A percentile compares a stretch with the other conserved stretches of the same genome.
These are phyloP conservation scores for Perkinsus olseni DNA, from an alignment of 169 alveolate genomes.

Conservation along the genomic window DNA sequence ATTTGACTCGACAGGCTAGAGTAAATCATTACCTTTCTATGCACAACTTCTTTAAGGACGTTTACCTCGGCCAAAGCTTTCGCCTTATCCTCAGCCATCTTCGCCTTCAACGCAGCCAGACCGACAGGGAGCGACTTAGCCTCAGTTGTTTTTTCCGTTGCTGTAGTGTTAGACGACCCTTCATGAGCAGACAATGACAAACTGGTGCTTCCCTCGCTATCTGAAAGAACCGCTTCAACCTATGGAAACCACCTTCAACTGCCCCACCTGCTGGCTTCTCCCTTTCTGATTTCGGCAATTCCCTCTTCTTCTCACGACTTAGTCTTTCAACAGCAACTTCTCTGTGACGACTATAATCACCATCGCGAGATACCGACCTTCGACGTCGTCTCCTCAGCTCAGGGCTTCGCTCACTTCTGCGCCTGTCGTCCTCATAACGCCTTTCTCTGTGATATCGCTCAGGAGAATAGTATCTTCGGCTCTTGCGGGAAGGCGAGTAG, in stretches of 20 bases:
- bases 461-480: not conserved
- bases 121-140: not conserved
- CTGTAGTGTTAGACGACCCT: not conserved
- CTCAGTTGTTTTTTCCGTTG: too few relatives aligned
- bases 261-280: too few relatives aligned
- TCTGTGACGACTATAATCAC: too few relatives aligned
- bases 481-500: not conserved
- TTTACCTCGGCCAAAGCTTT: not conserved
- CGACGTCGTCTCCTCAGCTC: too few relatives aligned
- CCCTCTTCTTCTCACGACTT: too few relatives aligned
- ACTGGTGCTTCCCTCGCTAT: not conserved
- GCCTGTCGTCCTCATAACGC: not conserved
- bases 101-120: not conserved
- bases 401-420: not conserved
- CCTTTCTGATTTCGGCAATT: too few relatives aligned
- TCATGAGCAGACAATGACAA: not conserved
- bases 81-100: not conserved
- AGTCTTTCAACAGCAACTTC: too few relatives aligned
- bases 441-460: not conserved
- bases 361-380: too few relatives aligned
- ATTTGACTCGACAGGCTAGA: too few relatives aligned
- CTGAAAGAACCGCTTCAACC: too few relatives aligned
- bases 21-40: not conserved
- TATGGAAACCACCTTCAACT: too few relatives aligned
- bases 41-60: not conserved